Evolutionary conservation across 1,284 basidiomycete species (phyloP).

Genomic region (Austroboletus novae-zelandiae): DNA sequence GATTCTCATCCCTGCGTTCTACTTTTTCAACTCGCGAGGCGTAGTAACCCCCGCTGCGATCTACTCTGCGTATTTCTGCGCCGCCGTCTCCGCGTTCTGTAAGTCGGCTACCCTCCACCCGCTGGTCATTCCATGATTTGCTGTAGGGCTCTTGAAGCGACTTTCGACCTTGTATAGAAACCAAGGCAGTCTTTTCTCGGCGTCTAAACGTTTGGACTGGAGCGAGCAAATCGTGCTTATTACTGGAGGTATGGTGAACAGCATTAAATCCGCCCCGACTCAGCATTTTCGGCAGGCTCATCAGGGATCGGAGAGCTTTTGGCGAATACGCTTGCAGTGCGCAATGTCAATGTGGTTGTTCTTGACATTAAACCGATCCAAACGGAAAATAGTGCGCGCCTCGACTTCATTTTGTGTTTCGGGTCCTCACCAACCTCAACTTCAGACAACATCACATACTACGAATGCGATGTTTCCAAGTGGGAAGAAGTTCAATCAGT

Average conservation of each 20-base stretch:
- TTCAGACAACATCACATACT: conserved; percentile 76
- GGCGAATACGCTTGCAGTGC: conserved; percentile 78
- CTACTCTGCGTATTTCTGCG: conserved; percentile 51
- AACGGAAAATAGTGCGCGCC: conserved; percentile 67
- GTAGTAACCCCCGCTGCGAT: conserved; percentile 52
- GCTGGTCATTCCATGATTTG: conserved; percentile 3
- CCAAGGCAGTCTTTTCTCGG: conserved; percentile 60
- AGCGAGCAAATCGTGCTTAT: conserved; percentile 83
- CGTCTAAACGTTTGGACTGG: conserved; percentile 69
- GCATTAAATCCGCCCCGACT: background rate
- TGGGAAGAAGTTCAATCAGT: conserved; percentile 76
- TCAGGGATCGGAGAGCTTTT: conserved; percentile 87
- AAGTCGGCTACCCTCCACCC: conserved; percentile 28
- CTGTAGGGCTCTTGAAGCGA: conserved; percentile 66
- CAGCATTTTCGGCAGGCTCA: conserved; percentile 51
- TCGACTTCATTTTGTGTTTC: background rate
- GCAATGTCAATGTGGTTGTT: conserved; percentile 81
- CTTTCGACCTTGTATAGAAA: conserved; percentile 71
- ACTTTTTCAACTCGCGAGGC: conserved; percentile 64
- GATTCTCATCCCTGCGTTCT: conserved; percentile 73
- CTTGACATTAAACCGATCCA: conserved; percentile 78
- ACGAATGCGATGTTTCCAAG: conserved; percentile 88
- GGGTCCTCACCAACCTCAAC: background rate
- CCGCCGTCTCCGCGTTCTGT: conserved; percentile 63
- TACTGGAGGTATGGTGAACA: conserved; percentile 70